These are phyloP conservation scores for Xerocomus amazonicus DNA, from an alignment of 1,284 basidiomycete species.

Conservation along the genomic window DNA sequence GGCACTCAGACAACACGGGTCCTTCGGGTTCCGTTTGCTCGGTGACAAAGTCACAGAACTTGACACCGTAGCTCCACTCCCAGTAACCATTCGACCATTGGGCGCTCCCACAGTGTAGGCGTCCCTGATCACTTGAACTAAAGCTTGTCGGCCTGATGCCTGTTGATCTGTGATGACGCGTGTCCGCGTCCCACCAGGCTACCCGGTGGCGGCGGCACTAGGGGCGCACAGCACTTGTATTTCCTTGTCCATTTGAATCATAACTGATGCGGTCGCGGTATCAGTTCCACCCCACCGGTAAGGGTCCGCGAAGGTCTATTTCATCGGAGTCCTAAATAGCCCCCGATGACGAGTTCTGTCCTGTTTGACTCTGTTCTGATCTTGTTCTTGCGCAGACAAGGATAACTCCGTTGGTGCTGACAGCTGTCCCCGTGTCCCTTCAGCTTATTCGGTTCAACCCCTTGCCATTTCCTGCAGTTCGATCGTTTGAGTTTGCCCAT, in stretches of 20 bases:
- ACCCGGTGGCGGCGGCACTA: slow-evolving; percentile 1
- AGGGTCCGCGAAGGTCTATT: slow-evolving; percentile 10
- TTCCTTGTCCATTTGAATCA: background rate
- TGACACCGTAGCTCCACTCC: background rate
- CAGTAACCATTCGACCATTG: background rate
- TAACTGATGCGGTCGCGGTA: background rate
- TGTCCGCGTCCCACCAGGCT: background rate
- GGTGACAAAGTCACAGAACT: slow-evolving; percentile 5
- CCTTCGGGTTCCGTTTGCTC: slow-evolving; percentile 2
- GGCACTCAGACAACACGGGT: slow-evolving; percentile 1
- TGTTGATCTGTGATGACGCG: slow-evolving; percentile 1
- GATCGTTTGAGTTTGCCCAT: slow-evolving; percentile 2
- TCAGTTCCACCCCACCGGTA: slow-evolving; percentile 5
- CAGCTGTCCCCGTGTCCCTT: slow-evolving; percentile 11
- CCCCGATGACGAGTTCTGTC: background rate
- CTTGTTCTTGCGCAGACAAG: slow-evolving; percentile 4
- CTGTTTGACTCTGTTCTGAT: background rate
- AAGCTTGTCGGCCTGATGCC: background rate
- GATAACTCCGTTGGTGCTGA: slow-evolving; percentile 8
- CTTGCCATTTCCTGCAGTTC: slow-evolving; percentile 2
- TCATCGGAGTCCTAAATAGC: slow-evolving; percentile 5
- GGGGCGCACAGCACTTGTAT: background rate
- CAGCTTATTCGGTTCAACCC: slow-evolving; percentile 6
- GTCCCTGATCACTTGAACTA: background rate
- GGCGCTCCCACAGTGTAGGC: background rate